Percentiles rank a stretch among this genome's conserved stretches.
Conservation (phyloP, 2,329 filamentous ascomycete species). For the Paramyrothecium roridum region DNA sequence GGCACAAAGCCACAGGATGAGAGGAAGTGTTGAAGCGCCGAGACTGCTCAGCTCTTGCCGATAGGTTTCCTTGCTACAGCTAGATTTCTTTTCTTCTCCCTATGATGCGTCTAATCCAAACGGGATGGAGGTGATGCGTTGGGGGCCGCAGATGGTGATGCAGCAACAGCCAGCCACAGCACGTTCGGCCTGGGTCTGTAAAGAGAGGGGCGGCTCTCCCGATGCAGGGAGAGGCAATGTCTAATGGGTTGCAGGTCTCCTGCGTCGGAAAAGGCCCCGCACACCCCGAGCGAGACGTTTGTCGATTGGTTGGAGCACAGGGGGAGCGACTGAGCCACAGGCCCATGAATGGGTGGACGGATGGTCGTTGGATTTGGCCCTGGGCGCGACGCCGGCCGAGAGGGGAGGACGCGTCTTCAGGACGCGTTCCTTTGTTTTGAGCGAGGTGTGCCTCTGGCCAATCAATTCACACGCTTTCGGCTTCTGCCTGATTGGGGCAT, state of each 20-base stretch:
- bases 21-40: background rate
- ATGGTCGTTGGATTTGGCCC: too few relatives aligned
- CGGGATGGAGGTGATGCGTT: background rate
- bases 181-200: background rate
- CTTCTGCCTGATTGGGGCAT: background rate
- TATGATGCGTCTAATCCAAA: too few relatives aligned
- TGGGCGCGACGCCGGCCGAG: too few relatives aligned
- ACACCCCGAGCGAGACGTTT: too few relatives aligned
- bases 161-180: background rate
- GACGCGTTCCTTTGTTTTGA: background rate
- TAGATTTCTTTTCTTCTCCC: too few relatives aligned
- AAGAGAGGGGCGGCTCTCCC: background rate
- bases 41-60: background rate
- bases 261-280: too few relatives aligned
- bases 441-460: background rate
- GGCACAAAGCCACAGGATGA: background rate
- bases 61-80: too few relatives aligned
- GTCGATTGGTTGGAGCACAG: too few relatives aligned
- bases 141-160: background rate
- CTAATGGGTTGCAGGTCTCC: too few relatives aligned
- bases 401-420: background rate
- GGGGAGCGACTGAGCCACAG: too few relatives aligned
- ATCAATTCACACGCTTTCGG: background rate
- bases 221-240: background rate
- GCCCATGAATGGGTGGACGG: too few relatives aligned